A percentile compares a stretch with the other conserved stretches of the same genome.
Evolutionary conservation across 305 asterid genomes (phyloP).

Genomic region (Rubia balearica): DNA sequence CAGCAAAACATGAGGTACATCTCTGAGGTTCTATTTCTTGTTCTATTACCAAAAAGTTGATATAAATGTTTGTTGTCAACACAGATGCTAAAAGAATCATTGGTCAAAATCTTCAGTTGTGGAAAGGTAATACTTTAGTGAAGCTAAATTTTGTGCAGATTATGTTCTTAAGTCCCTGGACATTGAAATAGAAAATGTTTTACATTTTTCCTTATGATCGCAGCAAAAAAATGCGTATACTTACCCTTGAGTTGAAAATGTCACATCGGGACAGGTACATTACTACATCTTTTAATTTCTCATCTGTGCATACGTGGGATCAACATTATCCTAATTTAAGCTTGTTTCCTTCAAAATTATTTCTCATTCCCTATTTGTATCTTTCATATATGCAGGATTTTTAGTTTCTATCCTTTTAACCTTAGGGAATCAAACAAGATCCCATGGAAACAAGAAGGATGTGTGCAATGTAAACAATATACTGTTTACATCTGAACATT

Average conservation of each 20-base stretch:
- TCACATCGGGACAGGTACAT: slow-evolving; percentile 45
- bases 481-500: background rate
- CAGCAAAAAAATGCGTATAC: slow-evolving; percentile 35
- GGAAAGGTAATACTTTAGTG: slow-evolving; percentile 36
- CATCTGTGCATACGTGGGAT: background rate
- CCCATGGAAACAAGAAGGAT: background rate
- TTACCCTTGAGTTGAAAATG: slow-evolving; percentile 41
- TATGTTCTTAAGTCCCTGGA: background rate
- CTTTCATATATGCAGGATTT: background rate
- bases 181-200: slow-evolving; percentile 6
- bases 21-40: too few species aligned
- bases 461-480: background rate
- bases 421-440: background rate
- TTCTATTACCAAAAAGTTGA: slow-evolving; percentile 22
- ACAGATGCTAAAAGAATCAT: slow-evolving; percentile 58
- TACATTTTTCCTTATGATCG: slow-evolving; percentile 20
- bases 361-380: background rate
- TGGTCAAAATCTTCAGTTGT: slow-evolving; percentile 63
- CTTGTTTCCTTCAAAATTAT: background rate
- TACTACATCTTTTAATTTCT: background rate
- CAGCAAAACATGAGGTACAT: slow-evolving; percentile 62
- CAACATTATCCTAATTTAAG: background rate
- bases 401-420: background rate
- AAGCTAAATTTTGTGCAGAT: slow-evolving; percentile 1
- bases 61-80: slow-evolving; percentile 12